Evolutionary conservation across 208 protist species (phyloP).

Genomic region (Leishmania major): DNA sequence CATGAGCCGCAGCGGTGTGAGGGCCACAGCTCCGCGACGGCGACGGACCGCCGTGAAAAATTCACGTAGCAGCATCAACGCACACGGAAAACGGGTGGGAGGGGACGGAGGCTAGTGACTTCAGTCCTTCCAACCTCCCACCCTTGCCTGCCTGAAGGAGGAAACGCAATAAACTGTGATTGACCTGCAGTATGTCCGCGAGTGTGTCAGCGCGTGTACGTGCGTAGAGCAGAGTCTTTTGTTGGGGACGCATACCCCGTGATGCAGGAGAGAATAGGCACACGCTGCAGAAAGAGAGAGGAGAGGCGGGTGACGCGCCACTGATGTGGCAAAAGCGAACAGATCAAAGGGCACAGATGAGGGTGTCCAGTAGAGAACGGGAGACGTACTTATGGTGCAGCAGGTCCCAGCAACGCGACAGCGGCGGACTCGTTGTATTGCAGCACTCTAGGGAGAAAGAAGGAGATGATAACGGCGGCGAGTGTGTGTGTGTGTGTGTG

Average conservation of each 20-base stretch:
- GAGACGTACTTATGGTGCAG: background rate
- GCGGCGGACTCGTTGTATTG: background rate
- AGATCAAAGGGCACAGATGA: background rate
- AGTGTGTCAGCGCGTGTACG: background rate
- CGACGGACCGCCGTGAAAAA: background rate
- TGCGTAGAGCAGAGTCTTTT: background rate
- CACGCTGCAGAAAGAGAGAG: background rate
- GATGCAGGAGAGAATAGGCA: background rate
- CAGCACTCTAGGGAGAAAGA: background rate
- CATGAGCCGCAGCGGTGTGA: background rate
- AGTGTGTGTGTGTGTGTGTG: background rate
- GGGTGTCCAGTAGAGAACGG: background rate
- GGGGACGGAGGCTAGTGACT: background rate
- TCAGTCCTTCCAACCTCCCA: background rate
- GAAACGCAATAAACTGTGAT: background rate
- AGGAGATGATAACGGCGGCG: background rate
- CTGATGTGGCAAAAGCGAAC: background rate
- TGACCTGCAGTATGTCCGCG: too few species aligned
- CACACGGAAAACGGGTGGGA: background rate
- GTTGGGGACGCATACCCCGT: background rate
- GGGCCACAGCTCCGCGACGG: background rate
- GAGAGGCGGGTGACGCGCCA: background rate
- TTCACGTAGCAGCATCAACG: constrained; percentile 1
- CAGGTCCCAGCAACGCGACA: background rate
- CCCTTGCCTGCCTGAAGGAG: background rate